Base-by-base conservation (phyloP, 345 rosid species). In the Conringia planisiliqua region DNA sequence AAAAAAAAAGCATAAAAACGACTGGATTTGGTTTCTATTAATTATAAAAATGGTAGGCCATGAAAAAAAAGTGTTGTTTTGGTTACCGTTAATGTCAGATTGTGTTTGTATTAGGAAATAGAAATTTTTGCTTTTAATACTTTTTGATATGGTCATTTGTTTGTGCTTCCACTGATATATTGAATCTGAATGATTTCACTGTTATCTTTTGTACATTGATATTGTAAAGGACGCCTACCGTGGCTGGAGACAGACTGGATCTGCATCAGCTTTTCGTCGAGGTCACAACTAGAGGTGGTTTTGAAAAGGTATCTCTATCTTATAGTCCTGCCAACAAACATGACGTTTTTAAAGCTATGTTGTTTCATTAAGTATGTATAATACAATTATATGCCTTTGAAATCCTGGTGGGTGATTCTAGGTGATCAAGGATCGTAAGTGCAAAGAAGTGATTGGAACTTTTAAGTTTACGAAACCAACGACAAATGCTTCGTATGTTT, bases 221-320 rank as follows among this genome's bases (percentile, higher is more conserved):
- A n/a, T 64, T 74, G 73, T 40, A 26, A 55, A 90, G 97, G 86
- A 69, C 82, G 78, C 97, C 90, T 35, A 77, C 81, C 9, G 86
- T 93, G 5, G 89, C 88, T 30, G 92, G 93, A 66, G 77, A 74
- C 50, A 74, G 72, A 56, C 83, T 93, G 29, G 89, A 90, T 78
- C 83, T 93, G 80, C 87, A 90, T 80, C 85, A 48, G 72, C 96
- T 93, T 55, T 93, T 90, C 72, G 79, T 82, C 48, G 89, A 86
- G 78, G 98, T 93, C 66, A 88, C 97, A 8, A 73, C 83, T 43
- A 85, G 93, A 27, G 96, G 96, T 74, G 97, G 97, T 68, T 71
- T 93, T 54, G 89, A 85, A 78, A 82, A 27, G 68, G 73, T 75
- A 59, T 57, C 10, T 8, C 58, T 11, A 26, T 52, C 58, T 52